Conservation (phyloP, 2,329 filamentous ascomycete genomes). For the Teratosphaeria nubilosa region DNA sequence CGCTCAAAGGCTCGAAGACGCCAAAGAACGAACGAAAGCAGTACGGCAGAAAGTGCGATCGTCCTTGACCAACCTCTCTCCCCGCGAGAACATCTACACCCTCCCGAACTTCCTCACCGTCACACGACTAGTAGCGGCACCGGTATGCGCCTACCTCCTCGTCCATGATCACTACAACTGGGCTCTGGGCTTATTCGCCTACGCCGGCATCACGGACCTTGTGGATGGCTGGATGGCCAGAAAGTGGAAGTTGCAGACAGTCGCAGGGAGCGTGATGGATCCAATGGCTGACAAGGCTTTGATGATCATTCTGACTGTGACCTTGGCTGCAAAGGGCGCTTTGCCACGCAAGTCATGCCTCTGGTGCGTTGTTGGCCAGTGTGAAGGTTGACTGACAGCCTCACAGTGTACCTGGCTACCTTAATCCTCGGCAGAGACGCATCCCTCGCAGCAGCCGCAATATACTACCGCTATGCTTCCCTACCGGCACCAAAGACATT, state of each 20-base stretch:
- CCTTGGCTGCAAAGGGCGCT: slow-evolving; percentile 69
- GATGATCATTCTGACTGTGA: slow-evolving; percentile 87
- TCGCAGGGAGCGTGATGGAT: slow-evolving; percentile 88
- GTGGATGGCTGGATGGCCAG: slow-evolving; percentile 92
- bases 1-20: slow-evolving; percentile 14
- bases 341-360: slow-evolving; percentile 53
- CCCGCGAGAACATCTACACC: slow-evolving; percentile 90
- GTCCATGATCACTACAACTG: slow-evolving; percentile 69
- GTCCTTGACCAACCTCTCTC: slow-evolving; percentile 22
- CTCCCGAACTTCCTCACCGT: slow-evolving; percentile 90
- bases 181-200: slow-evolving; percentile 79
- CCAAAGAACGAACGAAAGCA: slow-evolving; percentile 20
- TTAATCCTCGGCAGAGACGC: slow-evolving; percentile 85
- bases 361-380: slow-evolving; percentile 17
- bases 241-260: slow-evolving; percentile 76
- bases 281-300: slow-evolving; percentile 94
- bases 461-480: slow-evolving; percentile 94
- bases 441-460: slow-evolving; percentile 70
- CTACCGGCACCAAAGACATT: slow-evolving; percentile 90
- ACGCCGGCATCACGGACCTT: slow-evolving; percentile 83
- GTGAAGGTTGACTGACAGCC: not conserved
- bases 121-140: slow-evolving; percentile 72
- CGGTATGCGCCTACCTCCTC: slow-evolving; percentile 78
- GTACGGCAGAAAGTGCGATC: slow-evolving; percentile 22
- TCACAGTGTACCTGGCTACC: slow-evolving; percentile 68